Evolutionary conservation across 192 early-diverging fungal species (phyloP).

Genomic region (Chytriomyces sp.): DNA sequence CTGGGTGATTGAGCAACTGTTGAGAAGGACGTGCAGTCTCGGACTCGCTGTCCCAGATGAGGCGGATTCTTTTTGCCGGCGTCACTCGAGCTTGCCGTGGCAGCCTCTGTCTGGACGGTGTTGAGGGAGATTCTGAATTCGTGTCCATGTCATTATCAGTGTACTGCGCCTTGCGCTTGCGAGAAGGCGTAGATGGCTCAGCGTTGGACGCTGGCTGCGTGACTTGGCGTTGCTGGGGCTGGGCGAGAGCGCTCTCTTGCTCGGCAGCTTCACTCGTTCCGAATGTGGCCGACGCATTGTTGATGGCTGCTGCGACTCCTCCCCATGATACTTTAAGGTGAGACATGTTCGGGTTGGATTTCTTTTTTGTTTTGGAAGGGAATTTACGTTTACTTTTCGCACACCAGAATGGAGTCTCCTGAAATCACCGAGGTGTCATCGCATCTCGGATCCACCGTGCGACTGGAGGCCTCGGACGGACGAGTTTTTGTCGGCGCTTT

Average conservation of each 20-base stretch:
- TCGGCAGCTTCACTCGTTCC: neutral
- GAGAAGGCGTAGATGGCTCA: neutral
- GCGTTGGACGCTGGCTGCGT: neutral
- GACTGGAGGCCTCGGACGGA: conserved; percentile 68
- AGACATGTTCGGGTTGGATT: neutral
- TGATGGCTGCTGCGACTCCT: neutral
- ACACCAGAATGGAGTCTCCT: neutral
- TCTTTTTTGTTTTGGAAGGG: neutral
- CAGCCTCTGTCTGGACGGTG: neutral
- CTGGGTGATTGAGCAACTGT: neutral
- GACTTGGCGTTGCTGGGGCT: neutral
- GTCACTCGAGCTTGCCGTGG: neutral
- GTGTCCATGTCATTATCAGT: no score
- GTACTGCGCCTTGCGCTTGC: neutral
- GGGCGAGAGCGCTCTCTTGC: neutral
- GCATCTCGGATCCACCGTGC: conserved; percentile 35
- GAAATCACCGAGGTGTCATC: conserved; percentile 15
- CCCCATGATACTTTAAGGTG: conserved; percentile 13
- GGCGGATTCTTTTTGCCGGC: conserved; percentile 1
- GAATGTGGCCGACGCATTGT: conserved; percentile 1
- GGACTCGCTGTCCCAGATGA: conserved; percentile 3
- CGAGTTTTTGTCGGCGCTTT: conserved; percentile 72
- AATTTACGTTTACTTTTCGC: no score
- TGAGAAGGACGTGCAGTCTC: neutral
- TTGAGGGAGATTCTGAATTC: neutral